Percentiles rank a stretch among this genome's conserved stretches.
Evolutionary conservation across 495 filamentous ascomycete genomes (phyloP).

Genomic region (Cetradonia linearis): DNA sequence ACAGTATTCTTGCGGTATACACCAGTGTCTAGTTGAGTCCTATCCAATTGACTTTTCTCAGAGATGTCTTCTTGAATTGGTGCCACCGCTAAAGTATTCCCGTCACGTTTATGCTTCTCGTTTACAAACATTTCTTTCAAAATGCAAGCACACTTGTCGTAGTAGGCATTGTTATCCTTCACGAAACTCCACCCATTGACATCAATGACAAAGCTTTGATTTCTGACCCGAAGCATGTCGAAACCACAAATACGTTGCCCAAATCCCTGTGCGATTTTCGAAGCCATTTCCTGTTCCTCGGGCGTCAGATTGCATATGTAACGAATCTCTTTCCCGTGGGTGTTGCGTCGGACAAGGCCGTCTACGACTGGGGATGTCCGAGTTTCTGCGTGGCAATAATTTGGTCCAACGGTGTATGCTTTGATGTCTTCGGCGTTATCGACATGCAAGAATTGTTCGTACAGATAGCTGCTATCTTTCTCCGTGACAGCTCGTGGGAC

Average conservation of each 20-base stretch:
- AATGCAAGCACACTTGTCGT: constrained; percentile 79
- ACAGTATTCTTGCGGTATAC: constrained; percentile 33
- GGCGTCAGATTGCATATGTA: constrained; percentile 77
- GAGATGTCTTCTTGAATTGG: constrained; percentile 20
- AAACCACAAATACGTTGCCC: constrained; percentile 95
- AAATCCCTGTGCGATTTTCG: constrained; percentile 83
- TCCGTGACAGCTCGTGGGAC: constrained; percentile 75
- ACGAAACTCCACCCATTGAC: constrained; percentile 99
- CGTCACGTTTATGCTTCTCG: constrained; percentile 53
- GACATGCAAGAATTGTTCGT: constrained; percentile 91
- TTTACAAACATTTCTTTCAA: constrained; percentile 75
- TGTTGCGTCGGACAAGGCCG: constrained; percentile 88
- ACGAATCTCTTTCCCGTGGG: constrained; percentile 90
- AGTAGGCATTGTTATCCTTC: constrained; percentile 98
- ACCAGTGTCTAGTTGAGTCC: constrained; percentile 28
- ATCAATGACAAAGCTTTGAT: constrained; percentile 94
- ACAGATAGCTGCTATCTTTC: constrained; percentile 72
- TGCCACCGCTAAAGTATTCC: constrained; percentile 22
- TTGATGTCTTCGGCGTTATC: constrained; percentile 98
- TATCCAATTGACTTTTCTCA: constrained; percentile 15
- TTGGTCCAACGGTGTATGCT: constrained; percentile 90
- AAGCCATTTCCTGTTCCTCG: constrained; percentile 77
- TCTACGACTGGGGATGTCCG: constrained; percentile 95
- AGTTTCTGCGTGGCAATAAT: constrained; percentile 94
- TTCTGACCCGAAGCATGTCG: constrained; percentile 77